Base-by-base conservation (phyloP, 345 rosid genomes). In the Bretschneidera sinensis region DNA sequence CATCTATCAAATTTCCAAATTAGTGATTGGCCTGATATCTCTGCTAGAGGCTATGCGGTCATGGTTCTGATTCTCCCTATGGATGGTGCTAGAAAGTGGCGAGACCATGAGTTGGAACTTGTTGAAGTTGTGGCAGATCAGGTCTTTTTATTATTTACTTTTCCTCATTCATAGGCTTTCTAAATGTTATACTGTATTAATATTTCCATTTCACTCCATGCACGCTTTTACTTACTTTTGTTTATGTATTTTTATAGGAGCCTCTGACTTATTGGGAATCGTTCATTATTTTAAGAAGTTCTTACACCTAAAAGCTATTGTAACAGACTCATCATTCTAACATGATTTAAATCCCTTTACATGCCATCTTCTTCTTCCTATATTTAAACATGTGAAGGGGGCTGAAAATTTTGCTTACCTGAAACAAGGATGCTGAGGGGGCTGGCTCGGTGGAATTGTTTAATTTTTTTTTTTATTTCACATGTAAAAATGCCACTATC, bases 111-210 rank as follows among this genome's bases (percentile, higher is more conserved):
- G 77, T 64, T 89, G 78, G 95, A 89, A 72, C 98, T 92, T 9
- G 94, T 92, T 35, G 96, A 87, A 79, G 91, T 85, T 57, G 96
- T 92, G 43, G 92, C 94, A 5, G 98, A 89, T 77, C 98, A 92
- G 97, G 98, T 92, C 48, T 48, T 61, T 68, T 24, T 56, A 43
- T 35, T 28, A 49, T 67, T 72, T 39, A 53, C 52, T 24, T 65
- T n/a, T 56, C 57, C 57, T 50, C 45, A 24, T 31, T 47, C 20
- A 20, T 24, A 24, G 33, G 31, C 50, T 67, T 23, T 51, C 43
- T 68, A 9, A 21, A 50, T 31, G 21, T 11, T 23, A 48, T 61
- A 21, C 43, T 14, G 50, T 21, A 17, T 23, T 19, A 6, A 24
- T 17, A 19, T 39, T 34, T 68, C 17, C 16, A 5, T 20, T n/a